Evolutionary conservation across 768 basidiomycete species (phyloP), one percentile per base, ranked within the genome.

Genomic region (Gloeophyllum trabeum): DNA sequence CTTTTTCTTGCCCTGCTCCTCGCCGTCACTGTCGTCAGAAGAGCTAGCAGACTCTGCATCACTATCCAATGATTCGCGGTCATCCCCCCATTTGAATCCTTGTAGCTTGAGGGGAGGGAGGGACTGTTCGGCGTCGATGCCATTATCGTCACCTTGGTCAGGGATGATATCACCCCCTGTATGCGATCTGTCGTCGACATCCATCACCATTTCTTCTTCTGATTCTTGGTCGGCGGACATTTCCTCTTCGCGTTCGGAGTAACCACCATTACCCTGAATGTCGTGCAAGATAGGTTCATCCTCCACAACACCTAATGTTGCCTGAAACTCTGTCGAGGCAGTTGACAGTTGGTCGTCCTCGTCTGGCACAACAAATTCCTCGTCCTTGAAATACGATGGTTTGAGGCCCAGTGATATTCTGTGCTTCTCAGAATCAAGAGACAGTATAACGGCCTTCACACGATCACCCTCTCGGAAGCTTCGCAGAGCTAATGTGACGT

Each of bases 391-490:
- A 58, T 85, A 78, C 21, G 91, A 94, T 20, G 89, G 86, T 58
- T 94, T 97, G 43, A 98, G 66, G 26, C 78, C 71, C 43, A 84
- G 70, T 40, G 87, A 82, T 43, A 99, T 69, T 45, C 90, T 89
- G 35, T 80, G 79, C 52, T 82, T 87, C 44, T 81, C 80, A 21
- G 71, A 69, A 48, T 92, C 81, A 41, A 93, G 68, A 6, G 73
- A 72, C 26, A 82, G 59, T 34, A 99, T 71, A 39, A 81, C 58
- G 1, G 84, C 87, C 58, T 82, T 87, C 46, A 97, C 86, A 28
- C 69, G 71, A 60, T 98, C 91, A 4, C 90, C 91, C 57, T 83
- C 81, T 23, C 80, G 74, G 70, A 97, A 94, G 26, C 75, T 79
- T 36, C 72, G 77, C 28, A 96, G 69, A 6, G 90, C 91, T 28